Conservation (phyloP, 2,329 filamentous ascomycete species). For the Cryphonectria radicalis region DNA sequence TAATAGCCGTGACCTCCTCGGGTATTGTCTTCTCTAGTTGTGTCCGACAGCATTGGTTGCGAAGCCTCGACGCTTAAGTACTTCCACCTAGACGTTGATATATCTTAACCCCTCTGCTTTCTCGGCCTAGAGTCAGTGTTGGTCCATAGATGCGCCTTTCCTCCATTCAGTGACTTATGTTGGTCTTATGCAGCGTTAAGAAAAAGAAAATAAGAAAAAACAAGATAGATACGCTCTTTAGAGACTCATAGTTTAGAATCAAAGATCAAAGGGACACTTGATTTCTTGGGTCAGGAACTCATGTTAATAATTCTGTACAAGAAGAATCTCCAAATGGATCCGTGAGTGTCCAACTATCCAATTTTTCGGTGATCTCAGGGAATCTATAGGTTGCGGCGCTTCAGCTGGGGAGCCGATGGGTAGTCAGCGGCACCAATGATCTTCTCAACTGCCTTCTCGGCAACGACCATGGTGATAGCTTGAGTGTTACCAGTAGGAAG, state of each 20-base stretch:
- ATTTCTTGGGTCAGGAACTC: background rate
- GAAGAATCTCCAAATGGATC: background rate
- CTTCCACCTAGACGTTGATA: background rate
- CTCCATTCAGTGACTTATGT: background rate
- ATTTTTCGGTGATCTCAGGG: background rate
- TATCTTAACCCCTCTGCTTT: background rate
- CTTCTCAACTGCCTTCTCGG: conserved; percentile 43
- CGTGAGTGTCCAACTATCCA: background rate
- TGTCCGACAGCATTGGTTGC: background rate
- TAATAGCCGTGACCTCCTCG: background rate
- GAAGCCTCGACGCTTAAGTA: background rate
- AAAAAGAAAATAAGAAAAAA: no score
- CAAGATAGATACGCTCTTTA: no score
- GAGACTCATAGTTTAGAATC: no score
- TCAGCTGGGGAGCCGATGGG: background rate
- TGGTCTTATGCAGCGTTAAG: no score
- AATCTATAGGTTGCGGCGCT: background rate
- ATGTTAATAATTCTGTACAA: background rate
- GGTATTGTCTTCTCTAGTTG: background rate
- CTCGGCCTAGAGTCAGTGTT: background rate
- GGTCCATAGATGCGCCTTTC: no score
- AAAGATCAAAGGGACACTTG: no score
- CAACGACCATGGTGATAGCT: conserved; percentile 45
- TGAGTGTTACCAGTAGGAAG: conserved; percentile 65
- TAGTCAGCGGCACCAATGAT: conserved; percentile 22